Evolutionary conservation across 495 filamentous ascomycete species (phyloP).

Genomic region (Bombardia bombarda): DNA sequence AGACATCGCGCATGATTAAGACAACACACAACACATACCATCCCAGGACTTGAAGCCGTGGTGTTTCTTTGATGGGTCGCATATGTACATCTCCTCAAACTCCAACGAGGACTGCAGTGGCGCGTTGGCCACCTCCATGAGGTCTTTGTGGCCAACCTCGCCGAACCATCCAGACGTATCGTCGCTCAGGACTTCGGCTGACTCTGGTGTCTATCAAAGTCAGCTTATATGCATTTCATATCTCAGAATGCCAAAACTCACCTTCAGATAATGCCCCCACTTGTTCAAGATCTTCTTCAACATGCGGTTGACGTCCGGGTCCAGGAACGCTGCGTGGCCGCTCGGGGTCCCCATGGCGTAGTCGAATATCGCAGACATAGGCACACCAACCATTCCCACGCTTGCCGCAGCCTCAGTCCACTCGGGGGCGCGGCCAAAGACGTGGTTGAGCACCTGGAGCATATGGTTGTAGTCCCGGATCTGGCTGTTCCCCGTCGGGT

Average conservation of each 20-base stretch:
- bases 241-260: too few relatives aligned
- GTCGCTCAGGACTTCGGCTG: constrained; percentile 47
- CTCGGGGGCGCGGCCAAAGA: constrained; percentile 53
- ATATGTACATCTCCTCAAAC: constrained; percentile 46
- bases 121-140: constrained; percentile 43
- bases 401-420: constrained; percentile 47
- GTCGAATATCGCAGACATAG: constrained; percentile 61
- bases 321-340: constrained; percentile 58
- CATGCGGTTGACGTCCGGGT: constrained; percentile 58
- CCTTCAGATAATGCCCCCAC: constrained; percentile 55
- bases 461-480: constrained; percentile 59
- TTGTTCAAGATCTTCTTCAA: constrained; percentile 61
- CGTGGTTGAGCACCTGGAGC: constrained; percentile 55
- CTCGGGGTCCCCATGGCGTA: constrained; percentile 66
- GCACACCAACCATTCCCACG: constrained; percentile 58
- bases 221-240: too few relatives aligned
- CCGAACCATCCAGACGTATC: constrained; percentile 56
- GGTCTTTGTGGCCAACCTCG: constrained; percentile 30
- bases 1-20: too few relatives aligned
- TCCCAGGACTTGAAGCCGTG: constrained; percentile 68
- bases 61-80: constrained; percentile 39
- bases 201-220: constrained; percentile 38
- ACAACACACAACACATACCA: too few relatives aligned
- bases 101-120: constrained; percentile 28
- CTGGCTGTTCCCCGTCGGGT: constrained; percentile 52